Conservation (phyloP, 176 grass and related monocot genomes). For the Leersia perrieri region DNA sequence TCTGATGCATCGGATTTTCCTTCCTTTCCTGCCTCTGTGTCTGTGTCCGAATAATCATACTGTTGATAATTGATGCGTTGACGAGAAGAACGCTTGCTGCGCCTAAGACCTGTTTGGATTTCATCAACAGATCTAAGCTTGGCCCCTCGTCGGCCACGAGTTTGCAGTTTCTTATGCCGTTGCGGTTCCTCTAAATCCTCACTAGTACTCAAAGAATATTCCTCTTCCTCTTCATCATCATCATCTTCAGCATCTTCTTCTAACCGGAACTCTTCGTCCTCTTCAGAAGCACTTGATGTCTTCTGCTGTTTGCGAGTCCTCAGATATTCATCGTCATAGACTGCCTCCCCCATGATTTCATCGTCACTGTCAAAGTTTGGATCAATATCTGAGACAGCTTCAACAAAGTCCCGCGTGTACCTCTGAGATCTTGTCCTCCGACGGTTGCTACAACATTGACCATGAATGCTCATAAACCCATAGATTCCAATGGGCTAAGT, state of each 20-base stretch:
- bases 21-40: constrained; percentile 56
- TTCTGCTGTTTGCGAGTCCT: constrained; percentile 80
- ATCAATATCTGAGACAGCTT: constrained; percentile 70
- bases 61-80: constrained; percentile 75
- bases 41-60: constrained; percentile 85
- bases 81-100: constrained; percentile 84
- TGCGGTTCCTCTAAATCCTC: constrained; percentile 74
- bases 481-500: background rate
- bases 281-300: constrained; percentile 78
- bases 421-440: constrained; percentile 81
- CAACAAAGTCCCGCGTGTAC: constrained; percentile 88
- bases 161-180: constrained; percentile 52
- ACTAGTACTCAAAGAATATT: constrained; percentile 76
- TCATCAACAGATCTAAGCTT: constrained; percentile 84
- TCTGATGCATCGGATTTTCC: constrained; percentile 76
- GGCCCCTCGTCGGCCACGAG: constrained; percentile 48
- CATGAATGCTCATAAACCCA: constrained; percentile 25
- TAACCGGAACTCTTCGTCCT: constrained; percentile 85
- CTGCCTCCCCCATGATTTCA: constrained; percentile 98
- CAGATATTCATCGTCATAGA: constrained; percentile 95
- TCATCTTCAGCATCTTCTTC: constrained; percentile 83
- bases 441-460: constrained; percentile 64
- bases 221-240: constrained; percentile 90
- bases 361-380: constrained; percentile 73
- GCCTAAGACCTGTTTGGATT: constrained; percentile 77